Percentiles rank a stretch among this genome's conserved stretches.
phyloP scores from a whole-genome alignment of 2,329 filamentous ascomycete genomes.

The Berkeleyomyces basicola region DNA sequence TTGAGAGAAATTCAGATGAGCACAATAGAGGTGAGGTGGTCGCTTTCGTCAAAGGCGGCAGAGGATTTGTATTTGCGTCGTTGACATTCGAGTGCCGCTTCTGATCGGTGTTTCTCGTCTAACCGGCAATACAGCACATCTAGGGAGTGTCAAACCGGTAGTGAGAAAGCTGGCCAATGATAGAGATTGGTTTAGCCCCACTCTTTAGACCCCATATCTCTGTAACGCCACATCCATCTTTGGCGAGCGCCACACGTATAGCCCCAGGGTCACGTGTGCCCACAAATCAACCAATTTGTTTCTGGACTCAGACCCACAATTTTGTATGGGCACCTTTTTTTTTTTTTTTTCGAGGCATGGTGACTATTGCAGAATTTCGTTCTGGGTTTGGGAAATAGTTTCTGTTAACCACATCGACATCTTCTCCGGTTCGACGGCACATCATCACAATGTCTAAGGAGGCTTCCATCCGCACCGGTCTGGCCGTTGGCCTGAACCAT shows the following conservation, averaged over 20 bases:
- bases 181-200: background rate
- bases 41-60: background rate
- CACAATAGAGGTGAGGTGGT: background rate
- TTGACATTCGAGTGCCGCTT: background rate
- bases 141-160: background rate
- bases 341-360: background rate
- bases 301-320: constrained; percentile 6
- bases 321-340: constrained; percentile 7
- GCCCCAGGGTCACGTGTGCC: constrained; percentile 8
- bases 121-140: background rate
- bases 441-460: constrained; percentile 39
- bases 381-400: constrained; percentile 7
- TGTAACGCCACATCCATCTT: background rate
- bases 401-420: constrained; percentile 19
- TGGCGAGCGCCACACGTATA: background rate
- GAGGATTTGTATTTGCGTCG: background rate
- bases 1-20: background rate
- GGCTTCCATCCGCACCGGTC: constrained; percentile 38
- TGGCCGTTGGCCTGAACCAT: constrained; percentile 46
- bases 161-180: background rate
- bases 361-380: constrained; percentile 3
- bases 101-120: background rate
- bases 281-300: constrained; percentile 2
- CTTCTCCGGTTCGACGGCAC: constrained; percentile 17
- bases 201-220: too few relatives aligned